These are phyloP conservation scores for Trichosporon ovoides DNA, from an alignment of 1,284 basidiomycete species.

Conservation along the genomic window DNA sequence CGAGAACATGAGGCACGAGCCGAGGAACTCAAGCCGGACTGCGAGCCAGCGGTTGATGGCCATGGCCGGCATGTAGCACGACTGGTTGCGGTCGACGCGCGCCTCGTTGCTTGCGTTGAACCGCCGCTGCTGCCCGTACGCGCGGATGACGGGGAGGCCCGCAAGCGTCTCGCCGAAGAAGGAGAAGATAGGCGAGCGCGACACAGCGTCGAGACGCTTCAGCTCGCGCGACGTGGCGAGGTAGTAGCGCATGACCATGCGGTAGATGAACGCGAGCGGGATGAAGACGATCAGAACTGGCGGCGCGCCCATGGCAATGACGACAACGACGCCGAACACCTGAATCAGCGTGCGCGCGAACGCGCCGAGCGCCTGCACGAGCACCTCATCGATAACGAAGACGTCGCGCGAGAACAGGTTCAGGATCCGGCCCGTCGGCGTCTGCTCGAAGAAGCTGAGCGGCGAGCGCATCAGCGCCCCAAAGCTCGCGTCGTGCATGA, in stretches of 20 bases:
- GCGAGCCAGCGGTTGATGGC: conserved; percentile 53
- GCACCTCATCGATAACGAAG: conserved; percentile 80
- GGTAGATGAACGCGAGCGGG: conserved; percentile 70
- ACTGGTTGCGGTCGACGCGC: conserved; percentile 57
- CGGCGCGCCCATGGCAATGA: conserved; percentile 76
- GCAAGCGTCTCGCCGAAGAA: conserved; percentile 82
- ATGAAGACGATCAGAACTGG: conserved; percentile 70
- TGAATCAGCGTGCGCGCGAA: conserved; percentile 57
- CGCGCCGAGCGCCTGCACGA: conserved; percentile 65
- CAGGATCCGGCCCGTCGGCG: conserved; percentile 61
- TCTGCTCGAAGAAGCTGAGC: conserved; percentile 79
- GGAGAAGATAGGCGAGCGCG: conserved; percentile 81
- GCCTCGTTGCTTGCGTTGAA: conserved; percentile 75
- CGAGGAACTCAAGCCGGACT: conserved; percentile 66
- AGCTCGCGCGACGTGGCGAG: conserved; percentile 84
- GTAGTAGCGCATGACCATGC: conserved; percentile 76
- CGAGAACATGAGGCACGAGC: conserved; percentile 71
- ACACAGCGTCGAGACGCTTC: conserved; percentile 84
- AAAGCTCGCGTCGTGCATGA: conserved; percentile 62
- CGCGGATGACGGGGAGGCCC: conserved; percentile 77
- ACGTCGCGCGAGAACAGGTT: conserved; percentile 83
- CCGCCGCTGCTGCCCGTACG: conserved; percentile 64
- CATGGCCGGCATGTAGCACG: conserved; percentile 53
- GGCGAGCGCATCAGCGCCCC: conserved; percentile 73
- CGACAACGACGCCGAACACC: conserved; percentile 68